Base-by-base conservation (phyloP, 148 eudicot genomes). In the Mesembryanthemum crystallinum region DNA sequence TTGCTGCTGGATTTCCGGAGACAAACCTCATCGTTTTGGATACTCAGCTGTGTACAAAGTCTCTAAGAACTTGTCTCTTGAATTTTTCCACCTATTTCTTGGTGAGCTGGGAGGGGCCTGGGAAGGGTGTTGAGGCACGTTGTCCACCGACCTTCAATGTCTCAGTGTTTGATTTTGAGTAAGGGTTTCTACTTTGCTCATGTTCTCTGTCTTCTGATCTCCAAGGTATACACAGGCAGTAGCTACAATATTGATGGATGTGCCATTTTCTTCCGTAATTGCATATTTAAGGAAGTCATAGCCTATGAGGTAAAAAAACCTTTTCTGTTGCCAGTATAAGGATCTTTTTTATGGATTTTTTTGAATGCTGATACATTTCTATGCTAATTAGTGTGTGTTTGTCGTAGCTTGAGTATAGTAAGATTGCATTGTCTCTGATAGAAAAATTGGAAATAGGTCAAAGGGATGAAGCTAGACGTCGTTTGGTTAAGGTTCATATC, bases 241-340 rank as follows among this genome's bases (percentile, higher is more conserved):
- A 83, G 81, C 57, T 80, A 80, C 32, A 81, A 84, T 24, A 76
- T 87, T 70, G 96, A 94, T 85, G 97, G 98, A 8, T 92, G 97
- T 85, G 98, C 98, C 78, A 94, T 87, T 29, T 92, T 94, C 78
- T 94, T 90, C 84, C 96, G 97, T 28, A 85, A 88, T 79, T 89
- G 90, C 77, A 83, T 83, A 58, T 92, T 94, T 79, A 81, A 86
- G 58, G 86, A 88, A 81, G 94, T 92, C 70, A 88, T 88, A 79
- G 85, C 90, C 80, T 90, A 90, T 66, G 98, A 92, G 96, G 98
- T 92, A 66, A 45, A 35, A 20, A 21, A 59, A 25, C 42, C 29
- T 52, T 70, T 23, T 65, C 27, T 11, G 45, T 51, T 35, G n/a
- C 27, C 37, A 18, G 47, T n/a, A n/a, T 8, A 5, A 39, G 74